Conservation (phyloP, 1,284 basidiomycete species). For the Coniferiporia weirii region DNA sequence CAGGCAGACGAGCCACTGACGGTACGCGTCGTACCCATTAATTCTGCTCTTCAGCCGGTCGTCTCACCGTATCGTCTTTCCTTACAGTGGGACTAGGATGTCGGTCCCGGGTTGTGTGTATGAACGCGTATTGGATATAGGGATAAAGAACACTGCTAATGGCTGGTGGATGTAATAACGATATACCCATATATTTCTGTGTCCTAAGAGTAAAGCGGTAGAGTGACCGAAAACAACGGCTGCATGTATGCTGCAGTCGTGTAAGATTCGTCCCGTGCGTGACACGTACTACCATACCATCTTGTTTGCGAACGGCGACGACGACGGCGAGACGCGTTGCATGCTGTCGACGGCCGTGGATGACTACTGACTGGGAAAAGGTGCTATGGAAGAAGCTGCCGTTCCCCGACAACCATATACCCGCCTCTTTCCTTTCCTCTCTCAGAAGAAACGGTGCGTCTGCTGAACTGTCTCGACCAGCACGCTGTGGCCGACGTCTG, state of each 20-base stretch:
- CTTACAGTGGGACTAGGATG: constrained; percentile 10
- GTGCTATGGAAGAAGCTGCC: constrained; percentile 80
- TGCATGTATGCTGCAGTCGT: not conserved
- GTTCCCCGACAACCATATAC: constrained; percentile 85
- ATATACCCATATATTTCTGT: too few relatives aligned
- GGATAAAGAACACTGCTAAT: not conserved
- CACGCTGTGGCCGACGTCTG: constrained; percentile 1
- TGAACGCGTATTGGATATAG: not conserved
- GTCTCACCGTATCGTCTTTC: not conserved
- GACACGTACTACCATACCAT: not conserved
- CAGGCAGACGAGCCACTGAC: constrained; percentile 1
- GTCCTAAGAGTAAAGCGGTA: not conserved
- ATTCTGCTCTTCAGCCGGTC: too few relatives aligned
- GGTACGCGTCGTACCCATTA: not conserved
- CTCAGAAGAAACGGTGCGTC: constrained; percentile 72
- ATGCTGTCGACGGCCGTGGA: constrained; percentile 18
- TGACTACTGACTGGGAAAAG: constrained; percentile 58
- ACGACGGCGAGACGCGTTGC: constrained; percentile 4
- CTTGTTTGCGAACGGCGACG: not conserved
- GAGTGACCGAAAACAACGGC: not conserved
- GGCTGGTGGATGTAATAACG: not conserved
- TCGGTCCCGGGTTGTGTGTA: not conserved
- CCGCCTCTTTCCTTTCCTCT: constrained; percentile 72
- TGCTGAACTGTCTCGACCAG: not conserved
- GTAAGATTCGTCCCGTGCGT: not conserved